A percentile compares a stretch with the other conserved stretches of the same genome.
These are phyloP conservation scores for Entomophthora muscae DNA, from an alignment of 371 early-diverging fungal genomes.

Conservation along the genomic window DNA sequence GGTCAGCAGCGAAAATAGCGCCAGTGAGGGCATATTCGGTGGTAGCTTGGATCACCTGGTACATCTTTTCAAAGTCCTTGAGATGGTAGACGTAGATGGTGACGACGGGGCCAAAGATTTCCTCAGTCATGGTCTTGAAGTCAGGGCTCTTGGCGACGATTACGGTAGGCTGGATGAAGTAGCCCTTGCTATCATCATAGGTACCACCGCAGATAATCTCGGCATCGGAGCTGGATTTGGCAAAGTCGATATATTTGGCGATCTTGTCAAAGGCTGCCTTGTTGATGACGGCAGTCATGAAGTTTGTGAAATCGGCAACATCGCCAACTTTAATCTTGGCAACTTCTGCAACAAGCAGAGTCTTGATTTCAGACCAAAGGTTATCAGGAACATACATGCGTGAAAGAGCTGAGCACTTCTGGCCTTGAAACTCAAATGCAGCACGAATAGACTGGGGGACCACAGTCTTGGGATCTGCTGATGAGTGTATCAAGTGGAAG, in stretches of 20 bases:
- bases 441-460: constrained; percentile 76
- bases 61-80: constrained; percentile 48
- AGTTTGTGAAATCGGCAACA: no score
- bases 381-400: constrained; percentile 78
- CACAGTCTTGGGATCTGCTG: constrained; percentile 40
- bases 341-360: constrained; percentile 37
- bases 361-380: constrained; percentile 56
- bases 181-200: constrained; percentile 79
- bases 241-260: constrained; percentile 68
- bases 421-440: constrained; percentile 93
- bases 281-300: no score
- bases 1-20: constrained; percentile 74
- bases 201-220: no score
- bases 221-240: constrained; percentile 29
- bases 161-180: constrained; percentile 83
- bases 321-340: no score
- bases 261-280: constrained; percentile 82
- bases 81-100: constrained; percentile 84
- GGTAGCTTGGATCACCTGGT: constrained; percentile 60
- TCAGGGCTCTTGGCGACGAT: constrained; percentile 70
- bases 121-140: constrained; percentile 76
- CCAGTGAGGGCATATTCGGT: no score
- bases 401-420: constrained; percentile 94
- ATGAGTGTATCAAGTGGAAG: constrained; percentile 77
- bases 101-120: constrained; percentile 96